These are phyloP conservation scores for Herpotrichia juniperi DNA, from an alignment of 2,329 filamentous ascomycete species.

Conservation along the genomic window DNA sequence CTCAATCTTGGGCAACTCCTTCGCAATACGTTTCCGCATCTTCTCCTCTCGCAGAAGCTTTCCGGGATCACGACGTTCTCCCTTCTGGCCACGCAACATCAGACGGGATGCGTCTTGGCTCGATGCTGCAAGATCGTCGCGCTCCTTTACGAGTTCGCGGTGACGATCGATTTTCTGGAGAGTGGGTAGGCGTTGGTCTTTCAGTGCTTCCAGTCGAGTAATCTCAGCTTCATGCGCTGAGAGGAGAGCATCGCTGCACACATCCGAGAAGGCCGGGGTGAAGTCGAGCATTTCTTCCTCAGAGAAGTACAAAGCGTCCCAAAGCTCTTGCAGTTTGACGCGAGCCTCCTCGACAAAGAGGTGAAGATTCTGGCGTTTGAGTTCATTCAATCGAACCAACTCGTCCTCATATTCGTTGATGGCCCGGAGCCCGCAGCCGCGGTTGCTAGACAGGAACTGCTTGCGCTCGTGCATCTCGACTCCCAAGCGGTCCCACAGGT, in stretches of 20 bases:
- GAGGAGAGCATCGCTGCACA: slow-evolving; percentile 93
- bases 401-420: slow-evolving; percentile 98
- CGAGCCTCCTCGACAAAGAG: slow-evolving; percentile 95
- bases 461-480: slow-evolving; percentile 84
- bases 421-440: slow-evolving; percentile 86
- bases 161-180: slow-evolving; percentile 84
- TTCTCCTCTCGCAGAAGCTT: slow-evolving; percentile 95
- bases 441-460: slow-evolving; percentile 82
- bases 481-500: slow-evolving; percentile 85
- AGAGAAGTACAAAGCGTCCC: slow-evolving; percentile 92
- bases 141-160: slow-evolving; percentile 80
- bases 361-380: slow-evolving; percentile 94
- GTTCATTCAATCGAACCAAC: slow-evolving; percentile 80
- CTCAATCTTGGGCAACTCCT: slow-evolving; percentile 92
- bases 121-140: slow-evolving; percentile 84
- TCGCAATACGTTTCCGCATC: slow-evolving; percentile 96
- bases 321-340: slow-evolving; percentile 88
- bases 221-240: slow-evolving; percentile 96
- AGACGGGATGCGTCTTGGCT: slow-evolving; percentile 94
- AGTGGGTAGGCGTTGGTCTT: slow-evolving; percentile 85
- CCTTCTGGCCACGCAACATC: slow-evolving; percentile 89
- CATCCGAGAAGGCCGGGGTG: slow-evolving; percentile 94
- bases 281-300: slow-evolving; percentile 99
- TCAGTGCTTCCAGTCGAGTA: slow-evolving; percentile 76
- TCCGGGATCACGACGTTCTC: slow-evolving; percentile 91